phyloP scores from a whole-genome alignment of 2,329 filamentous ascomycete species.

The Emmonsia crescens region DNA sequence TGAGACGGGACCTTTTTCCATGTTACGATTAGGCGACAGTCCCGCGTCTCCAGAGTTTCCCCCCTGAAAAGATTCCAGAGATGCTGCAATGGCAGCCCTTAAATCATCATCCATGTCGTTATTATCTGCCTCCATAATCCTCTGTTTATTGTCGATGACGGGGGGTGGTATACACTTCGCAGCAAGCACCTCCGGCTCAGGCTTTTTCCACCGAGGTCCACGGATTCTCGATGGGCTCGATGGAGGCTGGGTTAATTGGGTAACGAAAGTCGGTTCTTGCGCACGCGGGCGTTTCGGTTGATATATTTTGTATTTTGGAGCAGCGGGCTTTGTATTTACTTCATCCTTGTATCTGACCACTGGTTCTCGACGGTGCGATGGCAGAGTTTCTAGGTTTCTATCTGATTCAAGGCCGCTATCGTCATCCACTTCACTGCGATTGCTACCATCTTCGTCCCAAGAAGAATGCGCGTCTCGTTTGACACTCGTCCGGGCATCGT shows the following conservation, averaged over 20 bases:
- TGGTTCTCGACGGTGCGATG: not conserved
- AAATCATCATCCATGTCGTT: constrained; percentile 20
- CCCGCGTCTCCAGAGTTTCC: constrained; percentile 6
- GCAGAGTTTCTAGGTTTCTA: constrained; percentile 14
- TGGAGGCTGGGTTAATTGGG: constrained; percentile 37
- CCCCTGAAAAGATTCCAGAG: constrained; percentile 27
- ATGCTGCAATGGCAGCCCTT: constrained; percentile 30
- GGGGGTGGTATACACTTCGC: constrained; percentile 8
- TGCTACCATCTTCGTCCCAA: not conserved
- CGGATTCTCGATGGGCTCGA: constrained; percentile 43
- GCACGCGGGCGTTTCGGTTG: constrained; percentile 30
- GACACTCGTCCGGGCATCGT: not conserved
- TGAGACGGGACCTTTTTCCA: not conserved
- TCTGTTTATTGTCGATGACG: not conserved
- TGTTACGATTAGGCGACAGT: not conserved
- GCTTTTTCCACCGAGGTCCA: constrained; percentile 42
- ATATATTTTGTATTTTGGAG: constrained; percentile 31
- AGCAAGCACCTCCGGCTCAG: constrained; percentile 16
- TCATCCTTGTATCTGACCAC: constrained; percentile 13
- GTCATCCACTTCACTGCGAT: not conserved
- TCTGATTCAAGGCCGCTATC: constrained; percentile 5
- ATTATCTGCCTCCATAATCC: constrained; percentile 2
- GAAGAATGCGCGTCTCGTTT: not conserved
- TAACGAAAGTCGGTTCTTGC: constrained; percentile 37
- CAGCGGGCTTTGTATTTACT: constrained; percentile 13